A percentile compares a stretch with the other conserved stretches of the same genome.
These are phyloP conservation scores for Aureobasidium musti DNA, from an alignment of 2,329 filamentous ascomycete genomes.

Conservation along the genomic window DNA sequence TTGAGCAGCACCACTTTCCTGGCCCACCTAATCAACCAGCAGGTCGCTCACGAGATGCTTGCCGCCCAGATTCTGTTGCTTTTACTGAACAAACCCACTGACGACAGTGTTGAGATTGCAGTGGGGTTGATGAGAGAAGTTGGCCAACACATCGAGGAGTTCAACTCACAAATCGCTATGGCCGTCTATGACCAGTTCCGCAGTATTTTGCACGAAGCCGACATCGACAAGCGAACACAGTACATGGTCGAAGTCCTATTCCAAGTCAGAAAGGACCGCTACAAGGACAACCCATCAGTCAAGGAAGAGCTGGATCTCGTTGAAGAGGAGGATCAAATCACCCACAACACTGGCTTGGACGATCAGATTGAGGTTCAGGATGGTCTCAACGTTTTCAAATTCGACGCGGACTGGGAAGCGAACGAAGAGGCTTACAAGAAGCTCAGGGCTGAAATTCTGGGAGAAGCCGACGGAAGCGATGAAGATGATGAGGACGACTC, in stretches of 20 bases:
- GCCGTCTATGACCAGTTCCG: constrained; percentile 95
- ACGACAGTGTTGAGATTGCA: constrained; percentile 97
- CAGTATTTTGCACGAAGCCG: constrained; percentile 91
- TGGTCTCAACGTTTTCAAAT: constrained; percentile 92
- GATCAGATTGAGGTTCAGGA: constrained; percentile 85
- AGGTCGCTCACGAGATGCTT: constrained; percentile 91
- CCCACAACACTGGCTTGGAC: constrained; percentile 79
- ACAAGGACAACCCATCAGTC: constrained; percentile 89
- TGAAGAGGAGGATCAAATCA: constrained; percentile 98
- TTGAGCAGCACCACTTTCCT: constrained; percentile 91
- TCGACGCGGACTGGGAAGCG: constrained; percentile 83
- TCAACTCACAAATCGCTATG: constrained; percentile 84
- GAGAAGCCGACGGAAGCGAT: constrained; percentile 74
- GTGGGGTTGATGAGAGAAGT: constrained; percentile 92
- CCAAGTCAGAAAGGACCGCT: constrained; percentile 92
- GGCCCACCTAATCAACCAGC: constrained; percentile 92
- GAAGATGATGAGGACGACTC: constrained; percentile 66
- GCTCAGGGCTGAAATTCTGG: constrained; percentile 89
- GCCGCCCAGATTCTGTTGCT: constrained; percentile 89
- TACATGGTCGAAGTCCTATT: constrained; percentile 99
- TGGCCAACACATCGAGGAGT: constrained; percentile 90
- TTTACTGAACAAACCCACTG: constrained; percentile 92
- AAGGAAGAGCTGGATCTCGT: constrained; percentile 93
- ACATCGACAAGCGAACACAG: constrained; percentile 97
- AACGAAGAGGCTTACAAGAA: constrained; percentile 88